A percentile compares a stretch with the other conserved stretches of the same genome.
Conservation (phyloP, 1,284 basidiomycete genomes). For the Thecaphora thlaspeos region DNA sequence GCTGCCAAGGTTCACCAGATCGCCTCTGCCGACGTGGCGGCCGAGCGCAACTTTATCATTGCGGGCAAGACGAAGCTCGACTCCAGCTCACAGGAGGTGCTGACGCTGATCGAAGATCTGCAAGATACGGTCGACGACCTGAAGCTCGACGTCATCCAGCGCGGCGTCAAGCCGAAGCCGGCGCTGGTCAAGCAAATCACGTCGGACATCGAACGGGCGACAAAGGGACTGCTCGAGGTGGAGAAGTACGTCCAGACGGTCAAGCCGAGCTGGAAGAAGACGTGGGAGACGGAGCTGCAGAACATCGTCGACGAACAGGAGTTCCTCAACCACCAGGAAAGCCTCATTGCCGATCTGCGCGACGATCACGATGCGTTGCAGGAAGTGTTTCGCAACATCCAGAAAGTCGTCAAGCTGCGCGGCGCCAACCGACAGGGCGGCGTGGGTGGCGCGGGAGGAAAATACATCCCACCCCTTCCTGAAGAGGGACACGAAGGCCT, state of each 20-base stretch:
- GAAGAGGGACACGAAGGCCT: conserved; percentile 55
- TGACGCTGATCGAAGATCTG: conserved; percentile 89
- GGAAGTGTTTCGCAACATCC: conserved; percentile 55
- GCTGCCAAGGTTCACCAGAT: conserved; percentile 78
- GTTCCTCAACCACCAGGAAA: conserved; percentile 66
- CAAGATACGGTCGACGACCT: conserved; percentile 88
- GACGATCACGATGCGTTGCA: conserved; percentile 49
- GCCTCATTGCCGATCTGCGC: conserved; percentile 48
- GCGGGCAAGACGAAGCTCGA: conserved; percentile 89
- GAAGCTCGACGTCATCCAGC: conserved; percentile 85
- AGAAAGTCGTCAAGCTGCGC: conserved; percentile 55
- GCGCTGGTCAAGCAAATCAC: conserved; percentile 71
- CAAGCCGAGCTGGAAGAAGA: conserved; percentile 97
- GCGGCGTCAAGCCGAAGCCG: conserved; percentile 80
- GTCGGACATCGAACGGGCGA: conserved; percentile 72
- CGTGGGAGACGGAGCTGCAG: conserved; percentile 93
- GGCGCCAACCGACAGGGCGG: too few relatives aligned
- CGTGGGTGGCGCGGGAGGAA: conserved; percentile 12
- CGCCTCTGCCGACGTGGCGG: conserved; percentile 72
- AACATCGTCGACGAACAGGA: conserved; percentile 97
- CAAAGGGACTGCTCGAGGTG: conserved; percentile 72
- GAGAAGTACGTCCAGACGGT: conserved; percentile 82
- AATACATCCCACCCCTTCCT: conserved; percentile 52
- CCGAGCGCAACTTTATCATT: conserved; percentile 83
- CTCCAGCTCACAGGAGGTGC: conserved; percentile 77